Percentiles rank a stretch among this genome's conserved stretches.
Evolutionary conservation across 2,329 filamentous ascomycete species (phyloP).

Genomic region (Emmonsiellopsis sp.): DNA sequence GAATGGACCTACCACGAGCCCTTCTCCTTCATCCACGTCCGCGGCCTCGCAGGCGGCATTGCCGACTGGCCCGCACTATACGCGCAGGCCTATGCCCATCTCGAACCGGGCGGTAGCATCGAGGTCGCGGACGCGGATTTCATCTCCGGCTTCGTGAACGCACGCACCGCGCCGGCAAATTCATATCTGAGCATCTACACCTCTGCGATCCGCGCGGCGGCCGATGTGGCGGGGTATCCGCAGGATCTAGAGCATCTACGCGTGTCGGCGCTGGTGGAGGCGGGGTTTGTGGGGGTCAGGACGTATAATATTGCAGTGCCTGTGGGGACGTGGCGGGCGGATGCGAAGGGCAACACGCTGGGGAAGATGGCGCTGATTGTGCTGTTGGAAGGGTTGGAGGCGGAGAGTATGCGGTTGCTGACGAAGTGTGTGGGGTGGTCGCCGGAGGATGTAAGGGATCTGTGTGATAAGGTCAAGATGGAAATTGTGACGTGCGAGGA

Average conservation of each 20-base stretch:
- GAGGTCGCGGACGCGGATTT: slow-evolving; percentile 36
- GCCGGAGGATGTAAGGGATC: slow-evolving; percentile 22
- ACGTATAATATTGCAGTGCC: slow-evolving; percentile 29
- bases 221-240: slow-evolving; percentile 30
- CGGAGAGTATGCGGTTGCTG: slow-evolving; percentile 25
- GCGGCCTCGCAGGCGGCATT: slow-evolving; percentile 40
- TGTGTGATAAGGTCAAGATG: slow-evolving; percentile 29
- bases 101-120: slow-evolving; percentile 38
- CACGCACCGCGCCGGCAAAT: slow-evolving; percentile 14
- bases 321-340: slow-evolving; percentile 26
- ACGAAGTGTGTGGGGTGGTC: slow-evolving; percentile 26
- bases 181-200: slow-evolving; percentile 27
- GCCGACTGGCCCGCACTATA: slow-evolving; percentile 38
- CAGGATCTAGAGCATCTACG: slow-evolving; percentile 36
- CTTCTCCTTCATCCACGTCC: slow-evolving; percentile 42
- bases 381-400: slow-evolving; percentile 31
- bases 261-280: slow-evolving; percentile 28
- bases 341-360: slow-evolving; percentile 24
- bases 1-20: slow-evolving; percentile 40
- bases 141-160: slow-evolving; percentile 16
- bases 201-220: slow-evolving; percentile 27
- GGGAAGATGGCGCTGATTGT: slow-evolving; percentile 35
- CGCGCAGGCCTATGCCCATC: slow-evolving; percentile 34
- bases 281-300: slow-evolving; percentile 36
- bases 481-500: slow-evolving; percentile 22